Evolutionary conservation across 768 basidiomycete genomes (phyloP).

Genomic region (Dentipellis fragilis): DNA sequence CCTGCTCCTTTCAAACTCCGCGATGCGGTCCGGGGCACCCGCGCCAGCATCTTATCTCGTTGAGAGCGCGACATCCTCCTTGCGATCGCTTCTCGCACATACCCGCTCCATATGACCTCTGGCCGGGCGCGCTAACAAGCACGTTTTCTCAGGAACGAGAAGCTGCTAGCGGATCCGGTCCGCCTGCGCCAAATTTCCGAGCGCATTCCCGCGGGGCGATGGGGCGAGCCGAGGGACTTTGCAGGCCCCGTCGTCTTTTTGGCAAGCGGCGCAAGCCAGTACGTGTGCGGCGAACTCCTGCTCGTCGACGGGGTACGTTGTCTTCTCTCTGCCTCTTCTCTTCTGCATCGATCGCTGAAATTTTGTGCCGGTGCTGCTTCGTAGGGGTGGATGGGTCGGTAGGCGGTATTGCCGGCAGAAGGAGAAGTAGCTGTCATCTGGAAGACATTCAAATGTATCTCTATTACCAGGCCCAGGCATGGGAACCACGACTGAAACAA

Average conservation of each 20-base stretch:
- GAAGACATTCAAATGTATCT: no score
- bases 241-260: slow-evolving; percentile 60
- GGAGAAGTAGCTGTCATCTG: background rate
- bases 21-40: slow-evolving; percentile 7
- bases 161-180: slow-evolving; percentile 49
- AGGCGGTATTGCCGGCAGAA: background rate
- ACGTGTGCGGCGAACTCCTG: slow-evolving; percentile 58
- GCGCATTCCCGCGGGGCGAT: slow-evolving; percentile 58
- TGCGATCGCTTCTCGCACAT: background rate
- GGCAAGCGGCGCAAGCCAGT: slow-evolving; percentile 52
- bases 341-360: slow-evolving; percentile 2
- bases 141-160: slow-evolving; percentile 43
- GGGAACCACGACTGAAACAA: no score
- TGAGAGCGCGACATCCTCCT: background rate
- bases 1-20: slow-evolving; percentile 1
- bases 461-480: no score
- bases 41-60: background rate
- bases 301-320: slow-evolving; percentile 58
- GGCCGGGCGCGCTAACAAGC: background rate
- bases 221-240: slow-evolving; percentile 59
- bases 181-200: slow-evolving; percentile 60
- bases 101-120: background rate
- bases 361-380: background rate
- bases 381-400: slow-evolving; percentile 21
- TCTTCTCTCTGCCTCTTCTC: background rate